Conservation (phyloP, 2,329 filamentous ascomycete genomes). For the Dothideomycetes sp. region DNA sequence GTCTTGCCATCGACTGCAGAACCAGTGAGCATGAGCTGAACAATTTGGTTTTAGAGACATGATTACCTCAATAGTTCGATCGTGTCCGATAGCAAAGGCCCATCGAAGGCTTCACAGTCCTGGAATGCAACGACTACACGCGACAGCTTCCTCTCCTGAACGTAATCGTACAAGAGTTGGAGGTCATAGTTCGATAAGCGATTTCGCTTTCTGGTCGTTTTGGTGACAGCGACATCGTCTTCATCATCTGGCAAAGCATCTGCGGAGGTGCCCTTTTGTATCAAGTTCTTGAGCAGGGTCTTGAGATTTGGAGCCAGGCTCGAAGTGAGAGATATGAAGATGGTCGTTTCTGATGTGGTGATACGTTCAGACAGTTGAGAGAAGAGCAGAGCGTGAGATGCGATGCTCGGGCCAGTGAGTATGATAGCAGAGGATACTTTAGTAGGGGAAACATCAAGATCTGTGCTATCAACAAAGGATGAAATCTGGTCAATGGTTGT, state of each 20-base stretch:
- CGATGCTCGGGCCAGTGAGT: constrained; percentile 68
- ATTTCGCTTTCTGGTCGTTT: constrained; percentile 40
- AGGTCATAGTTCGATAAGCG: constrained; percentile 71
- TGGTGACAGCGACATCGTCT: constrained; percentile 39
- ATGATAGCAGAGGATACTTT: constrained; percentile 63
- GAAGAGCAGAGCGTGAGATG: constrained; percentile 66
- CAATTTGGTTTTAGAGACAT: not conserved
- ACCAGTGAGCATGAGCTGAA: constrained; percentile 19
- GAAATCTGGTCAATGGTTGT: constrained; percentile 30
- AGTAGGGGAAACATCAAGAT: constrained; percentile 20
- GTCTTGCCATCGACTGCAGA: constrained; percentile 55
- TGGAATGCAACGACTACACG: constrained; percentile 66
- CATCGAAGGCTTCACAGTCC: constrained; percentile 76
- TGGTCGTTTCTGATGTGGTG: constrained; percentile 29
- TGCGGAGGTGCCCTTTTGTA: constrained; percentile 52
- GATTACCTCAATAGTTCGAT: constrained; percentile 59
- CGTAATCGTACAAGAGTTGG: constrained; percentile 56
- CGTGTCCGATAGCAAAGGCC: constrained; percentile 59
- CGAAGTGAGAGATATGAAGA: constrained; percentile 58
- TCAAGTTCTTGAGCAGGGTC: constrained; percentile 61
- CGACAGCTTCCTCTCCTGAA: constrained; percentile 43
- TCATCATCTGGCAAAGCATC: constrained; percentile 38
- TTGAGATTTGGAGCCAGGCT: constrained; percentile 67
- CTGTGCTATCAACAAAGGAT: constrained; percentile 23
- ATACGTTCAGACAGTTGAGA: constrained; percentile 49